Conservation (phyloP, 352 stramenopile genomes). For the Pythium scleroteichum region DNA sequence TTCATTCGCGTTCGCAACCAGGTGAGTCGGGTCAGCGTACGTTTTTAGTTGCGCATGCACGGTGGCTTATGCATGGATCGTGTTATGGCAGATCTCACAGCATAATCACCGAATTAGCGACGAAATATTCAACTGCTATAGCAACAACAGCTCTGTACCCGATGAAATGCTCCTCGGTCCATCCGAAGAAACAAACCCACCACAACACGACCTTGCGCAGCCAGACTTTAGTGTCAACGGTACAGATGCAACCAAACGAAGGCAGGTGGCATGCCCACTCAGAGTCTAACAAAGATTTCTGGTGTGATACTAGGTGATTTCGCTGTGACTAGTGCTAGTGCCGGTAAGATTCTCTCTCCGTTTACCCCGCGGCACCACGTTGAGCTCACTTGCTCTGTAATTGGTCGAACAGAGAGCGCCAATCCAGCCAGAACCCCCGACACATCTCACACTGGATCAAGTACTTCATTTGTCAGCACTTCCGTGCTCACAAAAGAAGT, state of each 20-base stretch:
- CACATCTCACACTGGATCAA: background rate
- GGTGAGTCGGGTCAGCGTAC: conserved; percentile 23
- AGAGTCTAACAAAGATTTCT: no score
- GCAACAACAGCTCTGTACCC: conserved; percentile 77
- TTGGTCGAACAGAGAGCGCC: background rate
- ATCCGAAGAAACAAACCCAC: conserved; percentile 16
- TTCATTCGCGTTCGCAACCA: conserved; percentile 79
- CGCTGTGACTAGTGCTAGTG: background rate
- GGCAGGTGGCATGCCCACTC: no score
- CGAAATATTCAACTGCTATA: conserved; percentile 79
- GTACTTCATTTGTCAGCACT: conserved; percentile 7
- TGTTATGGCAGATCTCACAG: conserved; percentile 48
- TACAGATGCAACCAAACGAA: no score
- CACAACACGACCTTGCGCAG: conserved; percentile 5
- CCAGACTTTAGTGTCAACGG: conserved; percentile 4
- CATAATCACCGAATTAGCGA: conserved; percentile 80
- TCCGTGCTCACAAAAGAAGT: conserved; percentile 38
- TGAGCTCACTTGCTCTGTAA: background rate
- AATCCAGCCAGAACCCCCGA: background rate
- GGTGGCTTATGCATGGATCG: conserved; percentile 1
- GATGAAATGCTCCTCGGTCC: conserved; percentile 62
- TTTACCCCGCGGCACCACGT: no score
- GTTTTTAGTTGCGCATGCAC: background rate
- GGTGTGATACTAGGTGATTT: background rate
- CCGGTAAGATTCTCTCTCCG: no score